Evolutionary conservation across 192 early-diverging fungal species (phyloP), one percentile per base, ranked within the genome.

Genomic region (Phycomyces nitens): DNA sequence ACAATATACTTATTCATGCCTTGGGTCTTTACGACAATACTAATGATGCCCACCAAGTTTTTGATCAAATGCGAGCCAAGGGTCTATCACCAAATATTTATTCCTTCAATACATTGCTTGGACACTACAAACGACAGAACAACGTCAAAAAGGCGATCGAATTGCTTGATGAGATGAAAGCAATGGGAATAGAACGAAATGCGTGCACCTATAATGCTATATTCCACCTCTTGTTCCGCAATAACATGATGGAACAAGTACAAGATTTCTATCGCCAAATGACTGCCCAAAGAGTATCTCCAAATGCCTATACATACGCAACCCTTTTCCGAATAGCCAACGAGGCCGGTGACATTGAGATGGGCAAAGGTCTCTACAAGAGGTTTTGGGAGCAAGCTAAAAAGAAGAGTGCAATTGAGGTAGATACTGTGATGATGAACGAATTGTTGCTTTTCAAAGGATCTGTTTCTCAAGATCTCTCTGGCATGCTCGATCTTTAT

Each of bases 21-120:
- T 57, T 65, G 22, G 57, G 72, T 21, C 34, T 69, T 1, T 67
- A 74, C 14, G 18, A 53, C 14, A 52, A 61, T 16, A 56, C 59
- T 27, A 18, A 62, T 0, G 51, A 70, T 34, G 70, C 71, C 12
- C 38, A 64, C 38, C 12, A 47, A 16, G 52, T 79, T 0, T 60
- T 79, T 8, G 44, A 26, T 16, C 53, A 60, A 15, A 77, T 79
- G 75, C 9, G 21, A 26, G 9, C 21, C 22, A 15, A 40, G 9
- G 65, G 44, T n/a, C 8, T 74, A 5, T 16, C 53, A 6, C 74
- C 74, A 11, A 72, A 67, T 47, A 16, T 58, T 27, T 64, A 57
- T 22, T 73, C 77, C 18, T 76, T 73, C 27, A 71, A 69, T 44
- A 68, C 62, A 3, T 38, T 79, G 15, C 55, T 79, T 11, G 64